These are phyloP conservation scores for Lecanicillium sp. DNA, from an alignment of 2,329 filamentous ascomycete genomes.

Conservation along the genomic window DNA sequence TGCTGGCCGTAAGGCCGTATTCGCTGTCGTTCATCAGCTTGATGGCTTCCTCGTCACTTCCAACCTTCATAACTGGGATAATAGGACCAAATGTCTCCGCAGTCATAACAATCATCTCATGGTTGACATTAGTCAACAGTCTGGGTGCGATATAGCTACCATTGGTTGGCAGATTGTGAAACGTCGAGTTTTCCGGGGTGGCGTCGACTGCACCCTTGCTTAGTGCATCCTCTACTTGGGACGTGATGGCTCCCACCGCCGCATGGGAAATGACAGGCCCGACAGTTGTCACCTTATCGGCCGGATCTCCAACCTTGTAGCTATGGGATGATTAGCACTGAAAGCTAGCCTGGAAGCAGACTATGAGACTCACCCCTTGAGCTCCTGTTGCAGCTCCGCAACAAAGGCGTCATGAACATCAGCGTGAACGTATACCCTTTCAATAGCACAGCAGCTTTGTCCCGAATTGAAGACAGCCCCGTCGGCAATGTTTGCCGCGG, in stretches of 20 bases:
- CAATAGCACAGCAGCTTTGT: slow-evolving; percentile 90
- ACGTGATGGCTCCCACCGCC: slow-evolving; percentile 65
- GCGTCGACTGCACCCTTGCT: slow-evolving; percentile 74
- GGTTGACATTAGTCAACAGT: slow-evolving; percentile 68
- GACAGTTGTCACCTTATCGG: slow-evolving; percentile 68
- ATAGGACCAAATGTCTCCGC: slow-evolving; percentile 94
- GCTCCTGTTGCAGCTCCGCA: slow-evolving; percentile 66
- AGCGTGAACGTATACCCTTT: slow-evolving; percentile 84
- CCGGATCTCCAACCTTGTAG: slow-evolving; percentile 82
- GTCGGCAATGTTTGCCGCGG: slow-evolving; percentile 87
- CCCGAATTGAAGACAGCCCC: slow-evolving; percentile 94
- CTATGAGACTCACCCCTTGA: slow-evolving; percentile 39
- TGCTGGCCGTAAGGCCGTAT: slow-evolving; percentile 89
- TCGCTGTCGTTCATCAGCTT: slow-evolving; percentile 88
- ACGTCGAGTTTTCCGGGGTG: slow-evolving; percentile 75
- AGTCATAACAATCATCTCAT: slow-evolving; percentile 80
- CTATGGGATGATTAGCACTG: background rate
- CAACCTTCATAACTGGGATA: slow-evolving; percentile 86
- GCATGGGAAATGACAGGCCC: slow-evolving; percentile 81
- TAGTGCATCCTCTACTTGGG: slow-evolving; percentile 75
- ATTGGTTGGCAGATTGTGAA: slow-evolving; percentile 58
- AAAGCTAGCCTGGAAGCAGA: background rate
- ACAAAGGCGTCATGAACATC: slow-evolving; percentile 79
- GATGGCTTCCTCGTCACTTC: slow-evolving; percentile 71
- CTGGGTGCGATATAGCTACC: slow-evolving; percentile 88